These are phyloP conservation scores for Allomyces javanicus DNA, from an alignment of 192 early-diverging fungal species.

Conservation along the genomic window DNA sequence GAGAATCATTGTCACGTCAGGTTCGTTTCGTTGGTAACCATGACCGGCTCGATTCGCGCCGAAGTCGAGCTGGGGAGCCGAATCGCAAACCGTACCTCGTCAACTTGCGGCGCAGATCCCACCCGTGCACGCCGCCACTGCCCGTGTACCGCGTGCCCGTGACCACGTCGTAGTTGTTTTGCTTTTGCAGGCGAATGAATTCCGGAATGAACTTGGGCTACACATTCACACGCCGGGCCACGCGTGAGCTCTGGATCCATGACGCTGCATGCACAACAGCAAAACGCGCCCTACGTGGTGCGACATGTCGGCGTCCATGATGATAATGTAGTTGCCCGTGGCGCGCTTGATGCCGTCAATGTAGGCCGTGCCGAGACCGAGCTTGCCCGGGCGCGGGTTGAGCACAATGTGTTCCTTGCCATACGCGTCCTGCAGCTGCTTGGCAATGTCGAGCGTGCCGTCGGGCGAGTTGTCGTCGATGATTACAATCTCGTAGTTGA, in stretches of 20 bases:
- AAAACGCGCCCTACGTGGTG: conserved; percentile 51
- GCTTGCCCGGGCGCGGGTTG: conserved; percentile 83
- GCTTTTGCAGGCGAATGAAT: conserved; percentile 68
- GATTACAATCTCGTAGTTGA: conserved; percentile 93
- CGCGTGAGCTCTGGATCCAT: not conserved
- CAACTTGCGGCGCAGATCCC: conserved; percentile 88
- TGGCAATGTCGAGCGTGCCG: conserved; percentile 82
- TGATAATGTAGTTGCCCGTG: conserved; percentile 87
- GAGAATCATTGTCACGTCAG: not conserved
- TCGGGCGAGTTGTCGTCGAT: conserved; percentile 93
- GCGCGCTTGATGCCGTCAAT: conserved; percentile 83
- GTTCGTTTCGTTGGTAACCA: not conserved
- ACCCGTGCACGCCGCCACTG: conserved; percentile 91
- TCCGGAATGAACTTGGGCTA: conserved; percentile 93
- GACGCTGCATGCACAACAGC: too few species aligned
- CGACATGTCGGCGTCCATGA: conserved; percentile 98
- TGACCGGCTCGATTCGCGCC: not conserved
- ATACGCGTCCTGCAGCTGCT: conserved; percentile 66
- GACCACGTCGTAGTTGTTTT: conserved; percentile 73
- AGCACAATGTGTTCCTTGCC: conserved; percentile 74
- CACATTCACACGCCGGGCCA: not conserved
- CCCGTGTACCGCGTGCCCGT: conserved; percentile 77
- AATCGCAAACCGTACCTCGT: conserved; percentile 34
- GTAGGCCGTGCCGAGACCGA: conserved; percentile 90
- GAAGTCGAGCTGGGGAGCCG: too few species aligned